phyloP scores from a whole-genome alignment of 2,329 filamentous ascomycete genomes.

The Fusarium verrucosum region DNA sequence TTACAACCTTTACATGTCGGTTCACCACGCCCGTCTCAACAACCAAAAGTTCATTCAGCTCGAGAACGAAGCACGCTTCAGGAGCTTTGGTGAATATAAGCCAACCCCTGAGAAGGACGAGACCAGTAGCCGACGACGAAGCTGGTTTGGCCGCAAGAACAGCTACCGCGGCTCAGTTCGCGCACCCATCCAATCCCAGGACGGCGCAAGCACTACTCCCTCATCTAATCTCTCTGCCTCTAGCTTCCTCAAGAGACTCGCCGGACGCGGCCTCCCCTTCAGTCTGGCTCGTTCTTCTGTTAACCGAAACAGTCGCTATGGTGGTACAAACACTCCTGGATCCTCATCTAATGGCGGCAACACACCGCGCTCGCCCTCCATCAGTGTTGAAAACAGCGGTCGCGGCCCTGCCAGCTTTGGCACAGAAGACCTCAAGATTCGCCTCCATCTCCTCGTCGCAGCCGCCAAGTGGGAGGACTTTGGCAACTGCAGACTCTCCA shows the following conservation, averaged over 20 bases:
- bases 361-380: constrained; percentile 65
- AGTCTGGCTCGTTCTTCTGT: constrained; percentile 85
- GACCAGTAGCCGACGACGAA: constrained; percentile 59
- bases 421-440: constrained; percentile 76
- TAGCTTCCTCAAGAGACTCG: constrained; percentile 83
- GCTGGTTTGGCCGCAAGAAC: constrained; percentile 71
- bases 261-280: constrained; percentile 75
- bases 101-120: constrained; percentile 59
- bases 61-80: constrained; percentile 74
- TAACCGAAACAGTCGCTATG: constrained; percentile 60
- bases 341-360: constrained; percentile 61
- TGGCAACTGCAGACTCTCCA: constrained; percentile 83
- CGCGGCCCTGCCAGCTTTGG: constrained; percentile 71
- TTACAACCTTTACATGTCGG: constrained; percentile 81
- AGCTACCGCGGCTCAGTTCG: constrained; percentile 70
- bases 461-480: constrained; percentile 89
- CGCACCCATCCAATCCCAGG: constrained; percentile 74
- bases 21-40: constrained; percentile 89
- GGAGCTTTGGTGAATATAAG: constrained; percentile 71
- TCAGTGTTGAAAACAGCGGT: constrained; percentile 62
- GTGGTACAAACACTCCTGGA: constrained; percentile 69
- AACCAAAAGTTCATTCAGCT: constrained; percentile 85
- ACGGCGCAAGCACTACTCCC: constrained; percentile 73
- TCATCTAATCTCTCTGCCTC: constrained; percentile 72
- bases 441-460: constrained; percentile 82